These are phyloP conservation scores for Penicillium hordei DNA, from an alignment of 2,329 filamentous ascomycete genomes.

Conservation along the genomic window DNA sequence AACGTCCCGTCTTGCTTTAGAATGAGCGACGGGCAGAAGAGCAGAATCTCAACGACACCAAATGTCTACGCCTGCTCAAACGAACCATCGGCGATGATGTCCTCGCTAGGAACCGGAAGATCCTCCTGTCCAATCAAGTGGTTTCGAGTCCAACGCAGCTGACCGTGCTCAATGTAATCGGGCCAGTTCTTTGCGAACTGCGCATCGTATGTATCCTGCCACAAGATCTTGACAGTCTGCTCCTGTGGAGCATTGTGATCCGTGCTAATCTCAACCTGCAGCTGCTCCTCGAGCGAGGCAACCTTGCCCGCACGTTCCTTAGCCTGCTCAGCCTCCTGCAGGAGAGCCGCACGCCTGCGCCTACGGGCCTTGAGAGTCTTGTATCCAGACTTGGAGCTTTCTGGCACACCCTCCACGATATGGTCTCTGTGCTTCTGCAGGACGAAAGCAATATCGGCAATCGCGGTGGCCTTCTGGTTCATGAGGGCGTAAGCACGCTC, in stretches of 20 bases:
- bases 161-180: slow-evolving; percentile 44
- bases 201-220: slow-evolving; percentile 48
- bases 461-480: slow-evolving; percentile 64
- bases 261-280: slow-evolving; percentile 34
- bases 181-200: slow-evolving; percentile 46
- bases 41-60: neutral
- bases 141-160: slow-evolving; percentile 37
- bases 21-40: neutral
- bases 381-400: slow-evolving; percentile 31
- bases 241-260: slow-evolving; percentile 28
- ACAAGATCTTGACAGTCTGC: slow-evolving; percentile 46
- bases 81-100: slow-evolving; percentile 24
- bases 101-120: slow-evolving; percentile 9
- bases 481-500: slow-evolving; percentile 56
- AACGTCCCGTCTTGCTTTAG: slow-evolving; percentile 10
- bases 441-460: slow-evolving; percentile 61
- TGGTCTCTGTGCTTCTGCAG: slow-evolving; percentile 50
- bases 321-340: slow-evolving; percentile 25
- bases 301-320: slow-evolving; percentile 28
- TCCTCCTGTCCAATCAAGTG: slow-evolving; percentile 39
- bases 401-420: slow-evolving; percentile 32
- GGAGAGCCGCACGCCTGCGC: slow-evolving; percentile 32
- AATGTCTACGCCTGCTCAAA: slow-evolving; percentile 9
- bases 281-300: slow-evolving; percentile 19
- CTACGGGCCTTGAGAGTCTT: slow-evolving; percentile 32